phyloP scores from a whole-genome alignment of 1,284 basidiomycete species.

The Wallemia hederae region DNA sequence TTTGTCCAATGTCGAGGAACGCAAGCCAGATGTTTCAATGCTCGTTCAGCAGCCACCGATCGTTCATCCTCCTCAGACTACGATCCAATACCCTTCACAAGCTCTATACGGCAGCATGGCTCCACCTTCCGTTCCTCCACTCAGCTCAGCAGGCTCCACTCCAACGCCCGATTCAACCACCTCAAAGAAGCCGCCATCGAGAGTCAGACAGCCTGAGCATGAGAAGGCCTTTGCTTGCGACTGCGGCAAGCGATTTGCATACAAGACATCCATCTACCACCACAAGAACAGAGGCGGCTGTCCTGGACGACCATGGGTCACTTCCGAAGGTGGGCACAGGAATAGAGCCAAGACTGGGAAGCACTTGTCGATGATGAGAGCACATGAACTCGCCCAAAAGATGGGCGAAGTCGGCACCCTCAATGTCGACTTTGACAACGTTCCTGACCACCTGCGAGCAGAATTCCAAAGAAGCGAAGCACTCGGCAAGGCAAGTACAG shows the following conservation, averaged over 20 bases:
- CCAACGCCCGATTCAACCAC: background rate
- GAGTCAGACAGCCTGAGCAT: background rate
- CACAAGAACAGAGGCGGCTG: background rate
- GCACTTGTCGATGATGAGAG: background rate
- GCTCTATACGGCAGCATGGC: background rate
- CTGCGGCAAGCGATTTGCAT: background rate
- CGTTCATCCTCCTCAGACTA: background rate
- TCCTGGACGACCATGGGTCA: background rate
- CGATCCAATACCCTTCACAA: background rate
- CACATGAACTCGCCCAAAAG: background rate
- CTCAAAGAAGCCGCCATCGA: background rate
- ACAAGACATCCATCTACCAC: background rate
- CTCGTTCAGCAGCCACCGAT: background rate
- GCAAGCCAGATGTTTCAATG: background rate
- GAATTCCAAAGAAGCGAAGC: background rate
- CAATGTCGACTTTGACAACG: background rate
- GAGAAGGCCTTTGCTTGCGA: background rate
- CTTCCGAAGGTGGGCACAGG: background rate
- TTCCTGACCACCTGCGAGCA: background rate
- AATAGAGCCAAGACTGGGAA: background rate
- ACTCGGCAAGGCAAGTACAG: background rate
- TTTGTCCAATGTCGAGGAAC: background rate
- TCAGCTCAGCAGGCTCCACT: background rate
- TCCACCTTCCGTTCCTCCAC: background rate
- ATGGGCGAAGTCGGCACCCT: background rate